phyloP scores from a whole-genome alignment of 1,139 yeast genomes.

The Eremothecium sinecaudum region DNA sequence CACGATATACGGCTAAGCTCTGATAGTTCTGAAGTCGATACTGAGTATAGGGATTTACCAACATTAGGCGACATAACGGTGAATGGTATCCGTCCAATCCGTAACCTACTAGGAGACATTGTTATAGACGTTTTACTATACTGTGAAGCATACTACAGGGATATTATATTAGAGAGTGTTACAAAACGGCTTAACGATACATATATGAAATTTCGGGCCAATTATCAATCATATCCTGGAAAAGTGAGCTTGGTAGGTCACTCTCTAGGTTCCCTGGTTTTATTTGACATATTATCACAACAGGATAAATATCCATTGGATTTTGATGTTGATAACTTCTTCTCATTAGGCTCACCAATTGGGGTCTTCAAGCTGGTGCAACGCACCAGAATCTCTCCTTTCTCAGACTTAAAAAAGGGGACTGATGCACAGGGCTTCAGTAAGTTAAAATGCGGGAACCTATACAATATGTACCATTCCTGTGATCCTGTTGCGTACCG shows the following conservation, averaged over 20 bases:
- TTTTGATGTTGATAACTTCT: conserved; percentile 66
- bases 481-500: conserved; percentile 87
- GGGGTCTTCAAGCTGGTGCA: conserved; percentile 74
- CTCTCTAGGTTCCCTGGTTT: conserved; percentile 80
- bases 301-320: conserved; percentile 47
- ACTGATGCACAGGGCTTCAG: conserved; percentile 6
- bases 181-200: conserved; percentile 61
- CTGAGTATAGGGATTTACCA: conserved; percentile 38
- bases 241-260: conserved; percentile 80
- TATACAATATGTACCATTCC: conserved; percentile 76
- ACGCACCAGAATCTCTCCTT: conserved; percentile 40
- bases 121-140: conserved; percentile 75
- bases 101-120: conserved; percentile 78
- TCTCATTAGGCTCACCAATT: conserved; percentile 82
- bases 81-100: conserved; percentile 67
- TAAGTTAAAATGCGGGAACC: conserved; percentile 45
- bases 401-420: conserved; percentile 5
- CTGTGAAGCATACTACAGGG: conserved; percentile 66
- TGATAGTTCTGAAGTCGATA: conserved; percentile 25
- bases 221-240: conserved; percentile 72
- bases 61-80: conserved; percentile 64
- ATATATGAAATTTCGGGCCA: conserved; percentile 46
- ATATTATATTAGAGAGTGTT: conserved; percentile 57
- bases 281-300: conserved; percentile 60
- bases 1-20: conserved; percentile 58